phyloP scores from a whole-genome alignment of 306 rosid species.

The Rosa multiflora region DNA sequence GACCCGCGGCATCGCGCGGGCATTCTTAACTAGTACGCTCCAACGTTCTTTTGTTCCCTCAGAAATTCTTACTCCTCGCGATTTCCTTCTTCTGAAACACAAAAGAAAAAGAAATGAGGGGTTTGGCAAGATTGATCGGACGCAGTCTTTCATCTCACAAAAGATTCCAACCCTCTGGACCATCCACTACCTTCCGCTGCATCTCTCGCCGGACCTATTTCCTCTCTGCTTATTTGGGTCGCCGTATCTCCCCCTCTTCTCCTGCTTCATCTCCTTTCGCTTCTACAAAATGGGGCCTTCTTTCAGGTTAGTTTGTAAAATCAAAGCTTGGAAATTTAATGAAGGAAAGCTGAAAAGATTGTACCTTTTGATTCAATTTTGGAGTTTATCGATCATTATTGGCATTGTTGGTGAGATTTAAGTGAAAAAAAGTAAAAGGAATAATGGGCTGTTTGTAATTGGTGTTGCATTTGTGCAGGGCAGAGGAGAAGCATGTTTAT shows the following conservation, averaged over 20 bases:
- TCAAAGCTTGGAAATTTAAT: background rate
- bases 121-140: constrained; percentile 38
- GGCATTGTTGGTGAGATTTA: too few species aligned
- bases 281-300: constrained; percentile 31
- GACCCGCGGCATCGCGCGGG: too few species aligned
- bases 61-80: background rate
- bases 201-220: constrained; percentile 27
- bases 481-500: constrained; percentile 70
- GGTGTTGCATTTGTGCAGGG: constrained; percentile 33
- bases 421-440: too few species aligned
- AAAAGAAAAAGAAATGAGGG: constrained; percentile 34
- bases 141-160: constrained; percentile 30
- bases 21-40: background rate
- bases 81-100: background rate
- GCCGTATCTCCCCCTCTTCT: constrained; percentile 14
- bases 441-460: background rate
- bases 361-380: background rate
- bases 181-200: constrained; percentile 2
- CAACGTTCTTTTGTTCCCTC: background rate
- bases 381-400: background rate
- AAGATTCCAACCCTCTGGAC: constrained; percentile 6
- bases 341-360: background rate
- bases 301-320: constrained; percentile 36
- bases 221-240: constrained; percentile 16
- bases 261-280: constrained; percentile 10